Base-by-base conservation (phyloP, 2,329 filamentous ascomycete genomes). In the Magnaporthiopsis incrustans region DNA sequence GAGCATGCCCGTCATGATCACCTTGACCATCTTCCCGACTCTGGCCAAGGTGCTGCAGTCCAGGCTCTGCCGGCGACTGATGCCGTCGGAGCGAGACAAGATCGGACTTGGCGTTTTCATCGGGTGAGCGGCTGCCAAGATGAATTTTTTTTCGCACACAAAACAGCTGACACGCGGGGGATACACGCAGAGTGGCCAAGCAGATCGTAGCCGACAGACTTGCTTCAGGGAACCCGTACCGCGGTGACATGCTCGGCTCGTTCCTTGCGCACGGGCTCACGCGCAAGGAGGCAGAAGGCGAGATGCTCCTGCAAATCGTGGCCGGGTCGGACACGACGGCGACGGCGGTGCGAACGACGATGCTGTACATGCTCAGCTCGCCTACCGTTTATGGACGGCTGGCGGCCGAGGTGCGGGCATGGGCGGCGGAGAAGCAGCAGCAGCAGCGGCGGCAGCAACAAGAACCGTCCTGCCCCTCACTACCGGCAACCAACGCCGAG, bases 161-260 rank as follows among this genome's bases (percentile, higher is more conserved):
- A n/a, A n/a, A n/a, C n/a, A n/a, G n/a, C n/a, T n/a, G n/a, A n/a
- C n/a, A n/a, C n/a, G n/a, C n/a, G n/a, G n/a, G n/a, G n/a, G n/a
- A n/a, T n/a, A n/a, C n/a, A n/a, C n/a, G 32, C 68, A 71, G 82
- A 65, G 65, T 82, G n/a, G 80, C 80, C 1, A 75, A 77, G 35
- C 64, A 70, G 8, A 69, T 71, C 4, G 74, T 75, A 8, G 66
- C 67, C 5, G 67, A 73, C 66, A 67, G 74, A 8, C 72, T 71
- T 53, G 70, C 68, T 1, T 72, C 72, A 1, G 66, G 69, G 11
- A 71, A 73, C 7, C 67, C 69, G 6, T 70, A 71, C 35, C 68
- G 66, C 59, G 69, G 68, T 12, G 75, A 77, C 57, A 77, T 77
- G 74, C 70, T 77, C n/a, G 77, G 76, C 5, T 77, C 76, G 0